Percentiles rank a stretch among this genome's conserved stretches.
These are phyloP conservation scores for Ogataea paraovalis DNA, from an alignment of 805 yeast genomes.

Conservation along the genomic window DNA sequence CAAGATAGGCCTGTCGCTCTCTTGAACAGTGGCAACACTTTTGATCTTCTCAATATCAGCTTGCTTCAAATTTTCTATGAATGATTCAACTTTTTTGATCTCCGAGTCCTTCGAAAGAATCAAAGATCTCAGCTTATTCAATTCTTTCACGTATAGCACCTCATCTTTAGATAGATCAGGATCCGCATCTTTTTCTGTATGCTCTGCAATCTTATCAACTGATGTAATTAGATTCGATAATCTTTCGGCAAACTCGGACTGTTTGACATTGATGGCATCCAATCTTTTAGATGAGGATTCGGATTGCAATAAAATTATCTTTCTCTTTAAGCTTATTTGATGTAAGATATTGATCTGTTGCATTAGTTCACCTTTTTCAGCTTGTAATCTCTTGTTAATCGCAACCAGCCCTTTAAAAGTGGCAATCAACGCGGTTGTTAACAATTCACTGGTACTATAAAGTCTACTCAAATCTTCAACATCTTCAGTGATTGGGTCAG, in stretches of 20 bases:
- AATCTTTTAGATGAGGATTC: slow-evolving; percentile 31
- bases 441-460: slow-evolving; percentile 13
- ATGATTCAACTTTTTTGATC: slow-evolving; percentile 7
- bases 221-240: slow-evolving; percentile 12
- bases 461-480: slow-evolving; percentile 15
- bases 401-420: slow-evolving; percentile 16
- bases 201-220: slow-evolving; percentile 8
- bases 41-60: slow-evolving; percentile 12
- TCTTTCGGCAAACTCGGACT: slow-evolving; percentile 14
- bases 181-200: slow-evolving; percentile 8
- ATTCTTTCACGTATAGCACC: slow-evolving; percentile 19
- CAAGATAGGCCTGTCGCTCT: slow-evolving; percentile 6
- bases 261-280: slow-evolving; percentile 29
- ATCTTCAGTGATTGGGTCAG: slow-evolving; percentile 8
- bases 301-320: slow-evolving; percentile 13
- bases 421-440: slow-evolving; percentile 15
- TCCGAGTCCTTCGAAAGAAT: slow-evolving; percentile 19
- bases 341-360: slow-evolving; percentile 23
- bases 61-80: slow-evolving; percentile 14
- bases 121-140: slow-evolving; percentile 17
- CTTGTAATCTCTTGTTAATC: slow-evolving; percentile 15
- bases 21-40: slow-evolving; percentile 1
- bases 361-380: slow-evolving; percentile 20
- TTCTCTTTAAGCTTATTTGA: slow-evolving; percentile 11
- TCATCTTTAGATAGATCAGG: slow-evolving; percentile 24